These are phyloP conservation scores for Bryum argenteum DNA, from an alignment of 225 moss, liverwort and hornwort species.

Conservation along the genomic window DNA sequence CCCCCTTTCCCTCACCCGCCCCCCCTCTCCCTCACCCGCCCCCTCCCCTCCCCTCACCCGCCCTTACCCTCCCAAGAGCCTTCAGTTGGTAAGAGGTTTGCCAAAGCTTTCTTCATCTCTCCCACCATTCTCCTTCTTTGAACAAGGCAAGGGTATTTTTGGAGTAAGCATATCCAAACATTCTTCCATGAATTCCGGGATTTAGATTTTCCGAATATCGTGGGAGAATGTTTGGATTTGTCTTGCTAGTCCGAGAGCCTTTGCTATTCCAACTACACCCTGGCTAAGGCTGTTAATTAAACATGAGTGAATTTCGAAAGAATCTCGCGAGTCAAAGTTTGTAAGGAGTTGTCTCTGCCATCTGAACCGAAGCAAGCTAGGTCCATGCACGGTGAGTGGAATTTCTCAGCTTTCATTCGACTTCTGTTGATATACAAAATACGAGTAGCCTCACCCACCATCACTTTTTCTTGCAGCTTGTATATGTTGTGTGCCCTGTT, in stretches of 20 bases:
- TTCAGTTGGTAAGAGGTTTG: no score
- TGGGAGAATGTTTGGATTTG: no score
- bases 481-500: slow-evolving; percentile 89
- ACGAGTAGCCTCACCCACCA: background rate
- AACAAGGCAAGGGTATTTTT: no score
- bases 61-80: no score
- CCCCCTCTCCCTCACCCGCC: no score
- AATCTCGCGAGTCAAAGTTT: slow-evolving; percentile 72
- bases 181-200: no score
- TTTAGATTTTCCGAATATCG: no score
- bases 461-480: slow-evolving; percentile 64
- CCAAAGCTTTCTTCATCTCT: no score
- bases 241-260: slow-evolving; percentile 46
- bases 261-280: slow-evolving; percentile 57
- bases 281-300: slow-evolving; percentile 83
- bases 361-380: slow-evolving; percentile 77
- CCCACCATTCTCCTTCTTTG: no score
- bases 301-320: slow-evolving; percentile 78
- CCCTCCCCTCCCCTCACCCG: no score
- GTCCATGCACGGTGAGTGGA: slow-evolving; percentile 77
- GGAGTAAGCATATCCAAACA: no score
- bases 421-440: background rate
- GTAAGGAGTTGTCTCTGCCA: slow-evolving; percentile 67
- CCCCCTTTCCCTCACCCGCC: no score
- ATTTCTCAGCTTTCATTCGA: background rate